A percentile compares a stretch with the other conserved stretches of the same genome.
Evolutionary conservation across 164 flowering plant species (phyloP).

Genomic region (Magnolia officinalis): DNA sequence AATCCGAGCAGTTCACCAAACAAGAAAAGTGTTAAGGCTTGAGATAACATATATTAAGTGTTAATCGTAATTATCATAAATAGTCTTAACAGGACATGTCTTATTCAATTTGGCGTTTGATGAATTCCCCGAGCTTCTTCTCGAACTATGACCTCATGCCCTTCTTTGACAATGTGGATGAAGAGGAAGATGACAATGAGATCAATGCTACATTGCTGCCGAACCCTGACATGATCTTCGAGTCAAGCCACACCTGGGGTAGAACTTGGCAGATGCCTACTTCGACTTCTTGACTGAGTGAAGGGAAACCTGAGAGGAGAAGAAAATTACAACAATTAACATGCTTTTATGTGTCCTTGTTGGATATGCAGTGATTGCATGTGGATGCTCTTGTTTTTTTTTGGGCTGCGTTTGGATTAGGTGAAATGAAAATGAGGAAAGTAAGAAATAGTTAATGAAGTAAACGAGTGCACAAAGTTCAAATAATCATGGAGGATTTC

Average conservation of each 20-base stretch:
- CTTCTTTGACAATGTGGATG: slow-evolving; percentile 39
- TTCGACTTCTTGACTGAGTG: slow-evolving; percentile 76
- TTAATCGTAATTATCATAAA: not conserved
- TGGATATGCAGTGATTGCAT: too few relatives aligned
- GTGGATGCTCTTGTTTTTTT: too few relatives aligned
- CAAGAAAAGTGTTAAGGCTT: not conserved
- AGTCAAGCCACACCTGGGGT: slow-evolving; percentile 87
- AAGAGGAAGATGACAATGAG: slow-evolving; percentile 35
- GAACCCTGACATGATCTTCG: slow-evolving; percentile 50
- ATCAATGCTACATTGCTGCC: slow-evolving; percentile 46
- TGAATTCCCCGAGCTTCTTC: slow-evolving; percentile 79
- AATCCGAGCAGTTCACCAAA: not conserved
- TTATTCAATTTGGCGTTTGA: slow-evolving; percentile 85
- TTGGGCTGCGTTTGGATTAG: too few relatives aligned
- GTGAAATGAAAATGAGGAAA: too few relatives aligned
- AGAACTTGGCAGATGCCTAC: slow-evolving; percentile 96
- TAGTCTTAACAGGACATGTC: slow-evolving; percentile 44
- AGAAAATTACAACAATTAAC: too few relatives aligned
- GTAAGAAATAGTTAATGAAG: too few relatives aligned
- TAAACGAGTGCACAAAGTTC: too few relatives aligned
- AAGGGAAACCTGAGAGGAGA: slow-evolving; percentile 50
- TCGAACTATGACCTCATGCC: slow-evolving; percentile 63
- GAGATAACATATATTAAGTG: not conserved
- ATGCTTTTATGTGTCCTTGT: too few relatives aligned
- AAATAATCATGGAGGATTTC: too few relatives aligned